Percentiles rank a stretch among this genome's conserved stretches.
phyloP scores from a whole-genome alignment of 73 alveolate genomes.

The Tetrahymena thermophila region DNA sequence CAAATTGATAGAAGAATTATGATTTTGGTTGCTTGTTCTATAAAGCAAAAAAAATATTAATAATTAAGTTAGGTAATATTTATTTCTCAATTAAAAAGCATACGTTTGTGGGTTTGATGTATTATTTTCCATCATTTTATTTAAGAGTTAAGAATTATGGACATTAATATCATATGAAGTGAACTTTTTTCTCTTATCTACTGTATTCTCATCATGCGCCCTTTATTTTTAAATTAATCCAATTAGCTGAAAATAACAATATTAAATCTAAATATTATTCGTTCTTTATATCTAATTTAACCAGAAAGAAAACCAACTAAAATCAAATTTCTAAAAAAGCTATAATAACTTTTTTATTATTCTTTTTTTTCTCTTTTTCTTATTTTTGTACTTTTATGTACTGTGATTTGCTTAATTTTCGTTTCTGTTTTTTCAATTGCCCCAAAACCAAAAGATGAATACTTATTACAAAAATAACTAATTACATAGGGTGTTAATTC shows the following conservation, averaged over 20 bases:
- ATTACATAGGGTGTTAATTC: not conserved
- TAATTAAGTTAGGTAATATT: too few species aligned
- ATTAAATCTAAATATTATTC: too few species aligned
- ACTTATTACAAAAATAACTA: too few species aligned
- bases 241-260: not conserved
- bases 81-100: not conserved
- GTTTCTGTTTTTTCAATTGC: not conserved
- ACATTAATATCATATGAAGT: not conserved
- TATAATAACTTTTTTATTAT: too few species aligned
- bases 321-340: too few species aligned
- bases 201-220: not conserved
- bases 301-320: too few species aligned
- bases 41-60: not conserved
- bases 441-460: too few species aligned
- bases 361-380: not conserved
- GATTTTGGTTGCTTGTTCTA: not conserved
- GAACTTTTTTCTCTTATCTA: not conserved
- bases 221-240: not conserved
- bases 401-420: too few species aligned
- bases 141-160: not conserved
- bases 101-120: not conserved
- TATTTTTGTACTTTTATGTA: too few species aligned
- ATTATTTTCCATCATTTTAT: not conserved
- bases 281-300: too few species aligned
- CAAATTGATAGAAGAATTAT: not conserved